A percentile compares a stretch with the other conserved stretches of the same genome.
Evolutionary conservation across 2,329 filamentous ascomycete species (phyloP).

Genomic region (Claviceps arundinis): DNA sequence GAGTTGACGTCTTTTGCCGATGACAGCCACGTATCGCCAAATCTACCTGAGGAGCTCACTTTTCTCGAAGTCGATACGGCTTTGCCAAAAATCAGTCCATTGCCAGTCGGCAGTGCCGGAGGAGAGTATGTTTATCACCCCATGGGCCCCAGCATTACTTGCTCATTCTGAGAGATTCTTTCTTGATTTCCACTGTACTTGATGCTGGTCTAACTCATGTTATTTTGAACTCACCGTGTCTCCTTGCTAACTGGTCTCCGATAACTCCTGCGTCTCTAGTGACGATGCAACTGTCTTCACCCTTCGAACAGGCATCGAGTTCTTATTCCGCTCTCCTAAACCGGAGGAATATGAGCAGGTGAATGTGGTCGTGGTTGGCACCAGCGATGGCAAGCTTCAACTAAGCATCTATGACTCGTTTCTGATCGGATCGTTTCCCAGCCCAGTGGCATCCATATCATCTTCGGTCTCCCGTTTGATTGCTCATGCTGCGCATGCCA

Average conservation of each 20-base stretch:
- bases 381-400: slow-evolving; percentile 56
- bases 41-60: slow-evolving; percentile 61
- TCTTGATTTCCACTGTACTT: too few species aligned
- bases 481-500: slow-evolving; percentile 57
- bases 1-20: slow-evolving; percentile 1
- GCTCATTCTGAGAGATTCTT: too few species aligned
- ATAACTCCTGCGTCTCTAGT: slow-evolving; percentile 5
- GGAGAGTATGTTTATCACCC: slow-evolving; percentile 36
- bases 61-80: slow-evolving; percentile 65
- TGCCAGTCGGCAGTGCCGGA: slow-evolving; percentile 48
- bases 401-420: slow-evolving; percentile 80
- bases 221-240: too few species aligned
- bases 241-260: too few species aligned
- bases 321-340: slow-evolving; percentile 50
- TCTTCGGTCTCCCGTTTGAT: slow-evolving; percentile 23
- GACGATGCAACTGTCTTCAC: slow-evolving; percentile 54
- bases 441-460: slow-evolving; percentile 23
- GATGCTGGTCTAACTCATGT: too few species aligned
- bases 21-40: slow-evolving; percentile 16
- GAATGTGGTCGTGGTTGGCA: slow-evolving; percentile 65
- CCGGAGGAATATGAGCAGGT: slow-evolving; percentile 59
- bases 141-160: slow-evolving; percentile 5
- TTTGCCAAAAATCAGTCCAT: slow-evolving; percentile 60
- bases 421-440: slow-evolving; percentile 54
- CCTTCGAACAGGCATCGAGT: slow-evolving; percentile 54